phyloP scores from a whole-genome alignment of 768 basidiomycete genomes.

The Mycena vitilis region DNA sequence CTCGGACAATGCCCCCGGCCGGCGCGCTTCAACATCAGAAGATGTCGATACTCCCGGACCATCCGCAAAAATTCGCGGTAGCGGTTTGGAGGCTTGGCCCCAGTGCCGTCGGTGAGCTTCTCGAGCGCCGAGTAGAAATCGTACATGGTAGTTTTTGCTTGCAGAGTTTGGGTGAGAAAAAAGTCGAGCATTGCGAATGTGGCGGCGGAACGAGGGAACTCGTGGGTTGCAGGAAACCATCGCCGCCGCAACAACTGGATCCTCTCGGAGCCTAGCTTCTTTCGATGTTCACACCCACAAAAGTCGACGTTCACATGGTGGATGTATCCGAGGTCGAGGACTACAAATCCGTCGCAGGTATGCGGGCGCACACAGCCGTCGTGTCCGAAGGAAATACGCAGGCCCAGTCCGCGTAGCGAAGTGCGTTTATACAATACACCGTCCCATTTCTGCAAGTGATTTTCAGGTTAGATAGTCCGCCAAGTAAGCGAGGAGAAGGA shows the following conservation, averaged over 20 bases:
- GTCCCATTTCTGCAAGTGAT: constrained; percentile 36
- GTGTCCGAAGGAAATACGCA: constrained; percentile 40
- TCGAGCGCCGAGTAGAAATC: constrained; percentile 34
- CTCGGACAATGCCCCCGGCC: constrained; percentile 42
- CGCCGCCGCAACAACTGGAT: constrained; percentile 33
- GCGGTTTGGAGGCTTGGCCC: constrained; percentile 8
- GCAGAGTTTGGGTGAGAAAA: constrained; percentile 22
- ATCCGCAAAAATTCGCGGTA: constrained; percentile 25
- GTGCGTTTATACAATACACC: constrained; percentile 26
- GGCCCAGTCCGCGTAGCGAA: constrained; percentile 33
- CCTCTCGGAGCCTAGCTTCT: neutral
- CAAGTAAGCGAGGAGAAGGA: neutral
- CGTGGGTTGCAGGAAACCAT: constrained; percentile 37
- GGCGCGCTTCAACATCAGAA: constrained; percentile 43
- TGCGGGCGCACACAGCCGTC: constrained; percentile 17
- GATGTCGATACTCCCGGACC: constrained; percentile 38
- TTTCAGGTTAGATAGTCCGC: too few relatives aligned
- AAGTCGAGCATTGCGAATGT: constrained; percentile 30
- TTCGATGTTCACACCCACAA: constrained; percentile 34
- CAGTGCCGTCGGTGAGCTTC: constrained; percentile 19
- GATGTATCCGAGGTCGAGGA: constrained; percentile 34
- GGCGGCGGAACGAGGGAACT: constrained; percentile 26
- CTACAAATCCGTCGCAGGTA: constrained; percentile 20
- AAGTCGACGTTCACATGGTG: constrained; percentile 38
- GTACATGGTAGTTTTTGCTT: constrained; percentile 32